These are phyloP conservation scores for Xerocomellus amylosporus DNA, from an alignment of 768 basidiomycete genomes.

Conservation along the genomic window DNA sequence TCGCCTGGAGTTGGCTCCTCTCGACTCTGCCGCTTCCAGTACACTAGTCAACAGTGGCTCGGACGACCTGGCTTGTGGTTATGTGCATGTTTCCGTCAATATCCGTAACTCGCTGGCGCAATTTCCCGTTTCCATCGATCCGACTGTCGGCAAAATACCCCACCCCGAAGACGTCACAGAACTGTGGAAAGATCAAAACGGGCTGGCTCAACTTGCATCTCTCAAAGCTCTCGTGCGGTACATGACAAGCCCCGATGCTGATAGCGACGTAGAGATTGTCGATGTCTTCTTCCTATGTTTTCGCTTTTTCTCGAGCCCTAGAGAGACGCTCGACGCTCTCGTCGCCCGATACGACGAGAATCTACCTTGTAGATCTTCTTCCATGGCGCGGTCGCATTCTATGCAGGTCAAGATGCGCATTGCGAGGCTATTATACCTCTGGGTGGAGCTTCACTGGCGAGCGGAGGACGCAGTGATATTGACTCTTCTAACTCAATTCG, in stretches of 20 bases:
- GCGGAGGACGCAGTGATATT: conserved; percentile 44
- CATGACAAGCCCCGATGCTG: conserved; percentile 41
- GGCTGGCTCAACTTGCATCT: conserved; percentile 35
- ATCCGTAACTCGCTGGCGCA: conserved; percentile 28
- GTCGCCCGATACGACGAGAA: conserved; percentile 49
- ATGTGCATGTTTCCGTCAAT: conserved; percentile 24
- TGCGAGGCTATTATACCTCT: conserved; percentile 58
- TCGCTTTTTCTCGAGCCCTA: conserved; percentile 60
- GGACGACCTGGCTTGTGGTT: conserved; percentile 17
- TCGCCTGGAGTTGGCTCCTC: neutral
- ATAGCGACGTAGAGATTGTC: conserved; percentile 42
- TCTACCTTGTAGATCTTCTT: conserved; percentile 15
- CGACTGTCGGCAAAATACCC: conserved; percentile 29
- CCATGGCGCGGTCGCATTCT: conserved; percentile 41
- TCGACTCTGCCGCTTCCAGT: conserved; percentile 16
- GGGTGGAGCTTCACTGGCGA: conserved; percentile 72
- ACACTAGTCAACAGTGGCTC: conserved; percentile 19
- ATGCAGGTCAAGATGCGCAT: conserved; percentile 56
- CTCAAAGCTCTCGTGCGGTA: conserved; percentile 44
- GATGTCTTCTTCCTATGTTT: conserved; percentile 69
- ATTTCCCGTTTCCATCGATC: conserved; percentile 27
- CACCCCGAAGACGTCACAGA: conserved; percentile 31
- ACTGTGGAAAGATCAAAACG: conserved; percentile 26
- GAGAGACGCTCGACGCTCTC: conserved; percentile 42
- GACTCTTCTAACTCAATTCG: conserved; percentile 28